Evolutionary conservation across 805 yeast genomes (phyloP), one percentile per base, ranked within the genome.

Genomic region (Lachancea sp.): DNA sequence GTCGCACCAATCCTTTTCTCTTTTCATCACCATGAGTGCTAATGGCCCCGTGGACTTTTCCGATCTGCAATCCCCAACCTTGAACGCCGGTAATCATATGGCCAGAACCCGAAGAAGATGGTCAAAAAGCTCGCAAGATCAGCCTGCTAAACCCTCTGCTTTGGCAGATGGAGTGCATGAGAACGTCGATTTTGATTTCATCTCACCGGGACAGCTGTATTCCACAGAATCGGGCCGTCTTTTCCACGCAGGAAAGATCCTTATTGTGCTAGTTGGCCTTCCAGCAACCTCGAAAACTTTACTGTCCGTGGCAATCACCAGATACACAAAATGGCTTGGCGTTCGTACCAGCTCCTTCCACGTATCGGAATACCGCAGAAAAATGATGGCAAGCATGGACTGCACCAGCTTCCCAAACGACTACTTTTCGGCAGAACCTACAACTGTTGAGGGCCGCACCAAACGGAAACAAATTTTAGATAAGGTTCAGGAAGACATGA

Each of bases 241-340:
- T 56, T 93, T 87, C 68, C 98, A 93, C 58, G 98, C 99, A 3
- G 99, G 99, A 3, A 85, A 87, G 56, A 80, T 93, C 36, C 79
- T 95, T 55, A 83, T 93, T 43, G 87, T 85, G 3, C 73, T 93
- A 53, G 91, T 86, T 3, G 99, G 99, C 0, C 72, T 90, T 48
- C 98, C 99, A 2, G 98, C 96, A 1, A 75, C 98, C 39, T 97
- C 98, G 2, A 93, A 93, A 62, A 93, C 99, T 1, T 88, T 89
- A 61, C 72, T 91, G 41, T 84, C 96, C 5, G 97, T 91, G 33
- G 82, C 95, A 12, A 73, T 93, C 51, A 88, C 96, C 3, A 76
- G 99, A 47, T 93, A 90, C 63, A 71, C 95, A 53, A 76, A 97
- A 56, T 93, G 99, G 99, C 71, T 93, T 37, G 99, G 99, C 4